Evolutionary conservation across 345 rosid species (phyloP), one percentile per base, ranked within the genome.

Genomic region (Citrus medica): DNA sequence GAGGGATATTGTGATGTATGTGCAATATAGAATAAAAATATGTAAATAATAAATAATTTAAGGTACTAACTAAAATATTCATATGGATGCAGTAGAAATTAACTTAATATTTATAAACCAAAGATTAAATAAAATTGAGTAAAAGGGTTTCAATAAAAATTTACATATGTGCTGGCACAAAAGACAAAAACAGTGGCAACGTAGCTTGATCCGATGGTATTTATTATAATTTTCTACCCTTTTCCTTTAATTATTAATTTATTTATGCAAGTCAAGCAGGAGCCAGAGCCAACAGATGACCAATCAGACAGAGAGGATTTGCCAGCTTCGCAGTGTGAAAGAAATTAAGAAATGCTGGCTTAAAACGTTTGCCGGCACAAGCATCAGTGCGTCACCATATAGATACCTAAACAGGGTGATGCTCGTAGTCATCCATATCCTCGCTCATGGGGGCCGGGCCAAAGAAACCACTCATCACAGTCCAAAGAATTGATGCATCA

Each of bases 91-190:
- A 30, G 4, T 30, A 30, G 4, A 30, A 3, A 30, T 30, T 30
- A 30, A 30, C 32, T 30, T 30, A 30, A 30, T 30, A 30, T 30
- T 30, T 30, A 0, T 30, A 30, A 30, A 30, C 32, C 0, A 30
- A 30, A 30, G 0, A 30, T 30, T 2, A 30, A 30, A 30, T 30
- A 30, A 30, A 3, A 30, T 30, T 30, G 32, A 30, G 0, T 3
- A 30, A 30, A 30, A 30, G 0, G 0, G 0, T 0, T 30, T 30
- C 32, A 2, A 30, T 30, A 0, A 0, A 0, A 30, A 30, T 30
- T 30, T 30, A 30, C 32, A 30, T 0, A 4, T 30, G 32, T 0
- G 4, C 32, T 30, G 4, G 4, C 32, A 30, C 32, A 30, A 30
- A 30, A 30, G 32, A 30, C 4, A 30, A 30, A 30, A 30, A 30